Evolutionary conservation across 306 rosid genomes (phyloP), one percentile per base, ranked within the genome.

Genomic region (Pueraria montana): DNA sequence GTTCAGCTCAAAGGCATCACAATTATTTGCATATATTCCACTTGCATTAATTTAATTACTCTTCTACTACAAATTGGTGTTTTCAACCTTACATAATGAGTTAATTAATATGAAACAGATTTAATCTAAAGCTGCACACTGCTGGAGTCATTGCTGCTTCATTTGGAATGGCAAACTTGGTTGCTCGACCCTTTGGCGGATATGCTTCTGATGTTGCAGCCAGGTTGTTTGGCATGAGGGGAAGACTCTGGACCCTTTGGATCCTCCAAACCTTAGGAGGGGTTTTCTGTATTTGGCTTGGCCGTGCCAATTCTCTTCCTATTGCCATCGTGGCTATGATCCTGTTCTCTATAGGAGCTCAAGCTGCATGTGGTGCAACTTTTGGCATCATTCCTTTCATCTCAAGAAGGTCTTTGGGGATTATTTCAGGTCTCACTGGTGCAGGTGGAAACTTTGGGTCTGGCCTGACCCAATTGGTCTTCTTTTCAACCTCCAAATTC

Each of bases 341-440:
- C 27, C 86, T 93, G 10, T 95, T 95, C 92, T 95, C 98, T 4
- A 0, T 93, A 6, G 97, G 97, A 69, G 98, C 94, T 23, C 98
- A 92, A 70, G 95, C 97, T 1, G 97, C 98, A 1, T 95, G 98
- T 13, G 98, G 98, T 26, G 98, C 97, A 16, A 95, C 98, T 8
- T 95, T 88, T 42, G 98, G 97, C 7, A 84, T 91, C 64, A 89
- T 92, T 49, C 98, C 97, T 1, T 93, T 95, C 91, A 89, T 95
- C 56, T 95, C 97, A 5, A 82, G 97, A 14, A 81, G 97, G 6
- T 95, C 98, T 2, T 48, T 95, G 0, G 97, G 95, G 0, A 86
- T 95, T 13, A 91, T 95, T 26, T 95, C 97, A 0, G 97, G 97
- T 6, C 32, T 95, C 34, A 93, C 94, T 0, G 98, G 98, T 32